Evolutionary conservation across 2,329 filamentous ascomycete genomes (phyloP).

Genomic region (Ramichloridium luteum): DNA sequence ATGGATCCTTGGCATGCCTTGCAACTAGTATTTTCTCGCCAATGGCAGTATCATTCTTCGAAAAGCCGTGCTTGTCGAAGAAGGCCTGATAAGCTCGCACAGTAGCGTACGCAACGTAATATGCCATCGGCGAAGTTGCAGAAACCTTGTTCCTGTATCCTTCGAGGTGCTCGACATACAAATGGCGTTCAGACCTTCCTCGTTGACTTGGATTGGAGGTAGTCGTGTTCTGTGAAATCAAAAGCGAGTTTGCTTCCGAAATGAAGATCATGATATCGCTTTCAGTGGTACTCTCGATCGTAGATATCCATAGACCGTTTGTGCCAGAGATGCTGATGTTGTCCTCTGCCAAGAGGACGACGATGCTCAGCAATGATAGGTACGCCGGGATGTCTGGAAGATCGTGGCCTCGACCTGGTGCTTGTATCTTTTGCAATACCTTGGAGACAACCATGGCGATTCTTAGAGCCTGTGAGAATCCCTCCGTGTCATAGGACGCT

Average conservation of each 20-base stretch:
- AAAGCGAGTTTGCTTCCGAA: constrained; percentile 36
- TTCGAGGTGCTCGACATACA: background rate
- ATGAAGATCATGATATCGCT: constrained; percentile 42
- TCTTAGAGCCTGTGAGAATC: constrained; percentile 60
- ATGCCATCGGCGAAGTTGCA: constrained; percentile 18
- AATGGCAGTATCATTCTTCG: constrained; percentile 22
- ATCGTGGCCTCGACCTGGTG: constrained; percentile 20
- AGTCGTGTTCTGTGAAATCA: constrained; percentile 21
- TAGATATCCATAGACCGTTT: constrained; percentile 40
- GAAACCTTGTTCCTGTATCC: background rate
- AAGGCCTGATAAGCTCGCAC: constrained; percentile 27
- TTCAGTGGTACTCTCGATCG: constrained; percentile 30
- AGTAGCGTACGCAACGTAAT: constrained; percentile 32
- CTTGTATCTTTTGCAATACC: constrained; percentile 38
- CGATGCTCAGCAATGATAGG: constrained; percentile 38
- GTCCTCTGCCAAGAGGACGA: constrained; percentile 46
- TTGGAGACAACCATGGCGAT: constrained; percentile 59
- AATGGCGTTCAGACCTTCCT: background rate
- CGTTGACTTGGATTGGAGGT: background rate
- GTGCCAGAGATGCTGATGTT: constrained; percentile 45
- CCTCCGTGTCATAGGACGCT: constrained; percentile 46
- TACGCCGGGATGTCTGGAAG: constrained; percentile 33
- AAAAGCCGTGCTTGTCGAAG: constrained; percentile 32
- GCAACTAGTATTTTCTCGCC: constrained; percentile 26
- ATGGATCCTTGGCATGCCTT: constrained; percentile 28